Conservation (phyloP, 2,329 filamentous ascomycete genomes). For the Cladosporium sp. region DNA sequence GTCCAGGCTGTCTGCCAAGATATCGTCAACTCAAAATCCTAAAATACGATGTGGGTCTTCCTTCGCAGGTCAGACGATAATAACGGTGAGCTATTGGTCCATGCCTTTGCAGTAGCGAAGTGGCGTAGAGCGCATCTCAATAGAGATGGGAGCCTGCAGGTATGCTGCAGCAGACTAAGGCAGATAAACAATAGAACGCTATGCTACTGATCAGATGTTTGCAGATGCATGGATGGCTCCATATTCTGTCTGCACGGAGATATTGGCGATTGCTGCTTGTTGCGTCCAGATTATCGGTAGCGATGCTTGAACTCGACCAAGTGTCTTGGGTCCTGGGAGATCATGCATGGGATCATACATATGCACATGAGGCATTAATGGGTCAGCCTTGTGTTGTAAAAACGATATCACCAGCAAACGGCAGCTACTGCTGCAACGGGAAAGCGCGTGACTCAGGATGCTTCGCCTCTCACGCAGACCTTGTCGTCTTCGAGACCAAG, state of each 20-base stretch:
- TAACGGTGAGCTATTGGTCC: not conserved
- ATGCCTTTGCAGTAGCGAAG: constrained; percentile 6
- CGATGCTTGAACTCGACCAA: not conserved
- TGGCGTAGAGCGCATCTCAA: not conserved
- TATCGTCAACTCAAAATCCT: not conserved
- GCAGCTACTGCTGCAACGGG: not conserved
- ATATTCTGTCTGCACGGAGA: not conserved
- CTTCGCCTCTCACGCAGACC: not conserved
- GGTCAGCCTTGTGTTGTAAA: not conserved
- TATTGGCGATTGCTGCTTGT: not conserved
- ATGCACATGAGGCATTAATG: not conserved
- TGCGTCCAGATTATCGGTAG: not conserved
- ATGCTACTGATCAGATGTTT: not conserved
- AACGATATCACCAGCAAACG: not conserved
- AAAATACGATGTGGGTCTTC: not conserved
- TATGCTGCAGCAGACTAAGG: not conserved
- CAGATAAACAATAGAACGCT: not conserved
- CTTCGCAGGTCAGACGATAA: not conserved
- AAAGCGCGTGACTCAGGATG: not conserved
- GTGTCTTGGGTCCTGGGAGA: not conserved
- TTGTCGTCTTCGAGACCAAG: not conserved
- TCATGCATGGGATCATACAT: not conserved
- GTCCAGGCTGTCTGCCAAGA: not conserved
- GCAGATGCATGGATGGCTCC: not conserved
- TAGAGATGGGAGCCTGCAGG: not conserved